Evolutionary conservation across 768 basidiomycete species (phyloP), one percentile per base, ranked within the genome.

Genomic region (Filobasidium floriforme): DNA sequence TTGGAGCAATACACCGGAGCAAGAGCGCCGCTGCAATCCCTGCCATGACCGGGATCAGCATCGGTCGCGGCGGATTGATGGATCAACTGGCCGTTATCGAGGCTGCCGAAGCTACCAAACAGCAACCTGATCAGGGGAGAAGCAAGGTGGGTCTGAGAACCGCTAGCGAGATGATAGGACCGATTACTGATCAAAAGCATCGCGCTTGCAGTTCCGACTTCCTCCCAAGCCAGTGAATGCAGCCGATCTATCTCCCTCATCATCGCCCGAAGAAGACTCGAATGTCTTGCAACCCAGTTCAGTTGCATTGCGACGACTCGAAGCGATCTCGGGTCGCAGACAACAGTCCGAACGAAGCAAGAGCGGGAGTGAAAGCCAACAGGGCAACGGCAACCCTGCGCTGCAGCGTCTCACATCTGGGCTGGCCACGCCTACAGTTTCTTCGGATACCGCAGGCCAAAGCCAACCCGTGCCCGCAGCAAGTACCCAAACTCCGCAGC

Each of bases 11-110:
- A 74, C 70, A 60, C 72, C 73, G 40, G 11, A 76, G 76, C 65
- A 78, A 78, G 62, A 77, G 76, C 26, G 74, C 73, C 0, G 75
- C 74, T 10, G 77, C 77, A 9, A 69, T 78, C 29, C 77, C 77
- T 24, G 71, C 76, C 2, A 73, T 75, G 28, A 78, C 72, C 3
- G 77, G 77, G 7, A 67, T 78, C 40, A 77, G 76, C 57, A 76
- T 78, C 49, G 49, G 44, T 60, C 46, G 61, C 15, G 49, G 61
- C 57, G 43, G 62, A 0, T 41, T 68, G 26, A 44, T 68, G 37
- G 41, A 37, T 14, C 44, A 57, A 14, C 26, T 41, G 12, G 57
- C 41, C 4, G 59, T 52, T 14, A 15, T 44, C 5, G 59, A 46
- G 12, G 43, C 26, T 22, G 18, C 43, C 5, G 24, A 60, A 51